These are phyloP conservation scores for Hymenoscyphus occultus DNA, from an alignment of 2,329 filamentous ascomycete genomes.

Conservation along the genomic window DNA sequence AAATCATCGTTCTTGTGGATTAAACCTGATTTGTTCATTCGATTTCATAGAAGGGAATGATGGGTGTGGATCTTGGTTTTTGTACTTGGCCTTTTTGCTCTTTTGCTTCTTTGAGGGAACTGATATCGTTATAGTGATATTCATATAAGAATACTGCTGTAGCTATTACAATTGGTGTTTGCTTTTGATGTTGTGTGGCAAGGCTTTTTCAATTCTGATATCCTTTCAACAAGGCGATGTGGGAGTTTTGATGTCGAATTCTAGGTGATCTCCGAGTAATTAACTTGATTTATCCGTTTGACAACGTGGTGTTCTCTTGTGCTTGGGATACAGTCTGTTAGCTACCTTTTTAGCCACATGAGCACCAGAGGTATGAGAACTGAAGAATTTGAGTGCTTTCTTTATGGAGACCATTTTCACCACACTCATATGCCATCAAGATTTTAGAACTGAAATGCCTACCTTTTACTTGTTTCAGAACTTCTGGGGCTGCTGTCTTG, in stretches of 20 bases:
- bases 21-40: conserved; percentile 19
- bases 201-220: background rate
- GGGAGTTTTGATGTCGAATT: background rate
- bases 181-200: background rate
- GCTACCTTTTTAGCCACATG: too few relatives aligned
- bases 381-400: too few relatives aligned
- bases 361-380: too few relatives aligned
- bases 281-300: background rate
- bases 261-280: background rate
- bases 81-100: background rate
- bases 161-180: background rate
- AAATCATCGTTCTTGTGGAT: conserved; percentile 30
- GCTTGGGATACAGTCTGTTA: too few relatives aligned
- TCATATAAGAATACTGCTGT: too few relatives aligned
- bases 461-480: too few relatives aligned
- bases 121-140: background rate
- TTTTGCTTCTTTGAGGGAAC: background rate
- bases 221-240: background rate
- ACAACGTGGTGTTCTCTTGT: too few relatives aligned
- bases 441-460: too few relatives aligned
- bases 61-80: background rate
- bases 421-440: too few relatives aligned
- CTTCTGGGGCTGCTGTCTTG: too few relatives aligned
- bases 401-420: too few relatives aligned
- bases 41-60: background rate